Evolutionary conservation across 345 rosid genomes (phyloP).

Genomic region (Syzygium jambos): DNA sequence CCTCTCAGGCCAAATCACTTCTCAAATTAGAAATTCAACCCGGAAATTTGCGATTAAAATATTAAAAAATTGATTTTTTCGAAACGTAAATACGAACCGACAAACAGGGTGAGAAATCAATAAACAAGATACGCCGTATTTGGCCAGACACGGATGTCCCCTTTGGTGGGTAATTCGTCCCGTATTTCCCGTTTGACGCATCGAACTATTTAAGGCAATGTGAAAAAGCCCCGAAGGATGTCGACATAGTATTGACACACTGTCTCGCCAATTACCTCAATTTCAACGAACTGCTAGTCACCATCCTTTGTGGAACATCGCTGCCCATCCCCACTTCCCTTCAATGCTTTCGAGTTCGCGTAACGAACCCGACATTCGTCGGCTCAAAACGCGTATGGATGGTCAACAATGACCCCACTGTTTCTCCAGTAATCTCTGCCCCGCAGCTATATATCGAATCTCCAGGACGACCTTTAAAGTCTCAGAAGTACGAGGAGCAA

Average conservation of each 20-base stretch:
- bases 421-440: neutral
- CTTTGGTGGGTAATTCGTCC: no score
- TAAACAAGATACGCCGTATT: no score
- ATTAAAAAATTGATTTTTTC: no score
- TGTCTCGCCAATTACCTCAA: neutral
- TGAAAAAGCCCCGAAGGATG: neutral
- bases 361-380: neutral
- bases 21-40: no score
- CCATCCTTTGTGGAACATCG: neutral
- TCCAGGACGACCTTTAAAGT: neutral
- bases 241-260: neutral
- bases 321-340: slow-evolving; percentile 8
- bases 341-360: neutral
- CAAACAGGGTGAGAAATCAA: no score
- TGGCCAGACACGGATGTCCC: no score
- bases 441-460: neutral
- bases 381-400: neutral
- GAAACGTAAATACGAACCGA: no score
- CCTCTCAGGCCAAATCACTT: no score
- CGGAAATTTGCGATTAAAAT: no score
- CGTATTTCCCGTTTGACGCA: no score
- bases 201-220: no score
- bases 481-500: neutral
- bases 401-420: neutral
- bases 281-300: neutral